These are phyloP conservation scores for Beauveria varroae DNA, from an alignment of 2,329 filamentous ascomycete species.

Conservation along the genomic window DNA sequence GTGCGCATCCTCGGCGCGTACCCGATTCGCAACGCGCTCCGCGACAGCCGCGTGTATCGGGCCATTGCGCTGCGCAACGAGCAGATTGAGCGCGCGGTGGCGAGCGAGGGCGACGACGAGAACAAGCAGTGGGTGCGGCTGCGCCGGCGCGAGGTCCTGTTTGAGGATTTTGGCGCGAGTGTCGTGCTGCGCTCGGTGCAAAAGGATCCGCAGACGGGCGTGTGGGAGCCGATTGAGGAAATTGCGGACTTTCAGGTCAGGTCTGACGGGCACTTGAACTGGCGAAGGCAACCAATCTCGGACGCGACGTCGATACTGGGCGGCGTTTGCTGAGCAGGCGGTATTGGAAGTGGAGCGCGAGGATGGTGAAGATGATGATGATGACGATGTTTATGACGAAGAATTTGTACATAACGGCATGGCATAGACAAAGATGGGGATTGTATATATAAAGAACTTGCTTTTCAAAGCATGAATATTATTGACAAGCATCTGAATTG, in stretches of 20 bases:
- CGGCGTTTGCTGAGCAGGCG: conserved; percentile 18
- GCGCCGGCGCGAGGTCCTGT: conserved; percentile 29
- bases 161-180: conserved; percentile 29
- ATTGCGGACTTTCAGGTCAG: conserved; percentile 24
- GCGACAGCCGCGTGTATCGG: conserved; percentile 32
- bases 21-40: conserved; percentile 35
- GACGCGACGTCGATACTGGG: conserved; percentile 24
- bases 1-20: conserved; percentile 32
- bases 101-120: conserved; percentile 22
- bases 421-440: neutral
- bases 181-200: conserved; percentile 30
- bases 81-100: conserved; percentile 26
- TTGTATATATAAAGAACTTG: neutral
- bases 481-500: too few species aligned
- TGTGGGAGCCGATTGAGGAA: conserved; percentile 33
- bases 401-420: neutral
- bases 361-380: neutral
- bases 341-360: neutral
- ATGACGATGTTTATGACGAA: neutral
- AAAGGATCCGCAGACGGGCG: conserved; percentile 22
- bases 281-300: conserved; percentile 30
- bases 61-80: conserved; percentile 32
- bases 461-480: too few species aligned
- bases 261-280: conserved; percentile 24
- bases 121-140: conserved; percentile 33